These are phyloP conservation scores for Calonectria fujianensis DNA, from an alignment of 2,329 filamentous ascomycete genomes.

Conservation along the genomic window DNA sequence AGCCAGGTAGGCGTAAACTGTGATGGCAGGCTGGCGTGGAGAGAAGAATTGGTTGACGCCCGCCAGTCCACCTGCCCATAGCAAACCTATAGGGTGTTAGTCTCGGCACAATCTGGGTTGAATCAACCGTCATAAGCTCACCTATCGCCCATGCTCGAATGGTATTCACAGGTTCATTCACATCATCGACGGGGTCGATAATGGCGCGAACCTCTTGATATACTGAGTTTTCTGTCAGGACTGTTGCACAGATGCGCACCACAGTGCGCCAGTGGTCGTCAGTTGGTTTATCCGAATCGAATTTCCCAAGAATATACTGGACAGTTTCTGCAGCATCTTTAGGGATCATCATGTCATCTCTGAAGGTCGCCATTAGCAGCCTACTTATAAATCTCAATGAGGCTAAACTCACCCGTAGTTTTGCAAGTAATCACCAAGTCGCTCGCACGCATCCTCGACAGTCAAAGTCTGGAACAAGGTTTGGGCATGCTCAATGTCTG, in stretches of 20 bases:
- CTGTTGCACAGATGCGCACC: background rate
- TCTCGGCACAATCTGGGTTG: background rate
- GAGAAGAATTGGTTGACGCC: slow-evolving; percentile 76
- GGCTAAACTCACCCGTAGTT: too few relatives aligned
- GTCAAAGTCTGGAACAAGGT: too few relatives aligned
- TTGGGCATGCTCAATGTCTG: too few relatives aligned
- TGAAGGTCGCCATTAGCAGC: too few relatives aligned
- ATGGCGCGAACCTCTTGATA: background rate
- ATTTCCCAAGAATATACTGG: too few relatives aligned
- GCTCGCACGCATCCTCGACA: too few relatives aligned
- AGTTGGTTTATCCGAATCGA: too few relatives aligned
- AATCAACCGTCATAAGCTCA: slow-evolving; percentile 73
- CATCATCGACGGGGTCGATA: background rate
- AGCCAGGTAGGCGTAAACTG: slow-evolving; percentile 76
- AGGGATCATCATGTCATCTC: too few relatives aligned
- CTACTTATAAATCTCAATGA: too few relatives aligned
- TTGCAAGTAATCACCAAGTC: too few relatives aligned
- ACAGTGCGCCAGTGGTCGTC: too few relatives aligned
- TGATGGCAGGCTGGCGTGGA: slow-evolving; percentile 74
- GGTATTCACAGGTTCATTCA: slow-evolving; percentile 77
- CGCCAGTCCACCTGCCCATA: slow-evolving; percentile 57
- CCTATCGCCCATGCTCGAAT: slow-evolving; percentile 79
- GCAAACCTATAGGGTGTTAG: background rate
- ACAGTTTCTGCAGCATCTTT: too few relatives aligned
- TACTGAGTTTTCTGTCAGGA: background rate